Evolutionary conservation across 768 basidiomycete genomes (phyloP).

Genomic region (Calvatia gigantea): DNA sequence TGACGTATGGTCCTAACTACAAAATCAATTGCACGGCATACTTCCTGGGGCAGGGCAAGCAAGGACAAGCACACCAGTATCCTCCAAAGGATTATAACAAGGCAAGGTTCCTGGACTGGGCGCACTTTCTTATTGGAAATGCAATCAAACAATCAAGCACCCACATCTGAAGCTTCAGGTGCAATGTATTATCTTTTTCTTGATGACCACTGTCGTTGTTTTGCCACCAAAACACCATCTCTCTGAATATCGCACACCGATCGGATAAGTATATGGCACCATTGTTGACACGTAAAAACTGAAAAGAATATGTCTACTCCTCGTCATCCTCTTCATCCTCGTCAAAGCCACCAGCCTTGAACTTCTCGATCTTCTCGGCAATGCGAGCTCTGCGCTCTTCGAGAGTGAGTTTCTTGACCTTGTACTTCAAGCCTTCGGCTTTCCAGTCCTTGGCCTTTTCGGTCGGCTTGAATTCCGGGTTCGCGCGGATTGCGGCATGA

Average conservation of each 20-base stretch:
- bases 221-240: not conserved
- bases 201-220: not conserved
- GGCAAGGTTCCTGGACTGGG: constrained; percentile 49
- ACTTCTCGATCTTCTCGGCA: constrained; percentile 85
- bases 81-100: constrained; percentile 27
- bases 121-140: constrained; percentile 42
- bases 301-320: constrained; percentile 43
- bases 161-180: not conserved
- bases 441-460: constrained; percentile 94
- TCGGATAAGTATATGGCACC: constrained; percentile 1
- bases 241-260: not conserved
- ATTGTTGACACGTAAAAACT: not conserved
- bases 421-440: constrained; percentile 74
- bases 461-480: constrained; percentile 85
- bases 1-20: constrained; percentile 49
- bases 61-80: constrained; percentile 39
- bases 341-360: constrained; percentile 66
- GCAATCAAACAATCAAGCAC: constrained; percentile 21
- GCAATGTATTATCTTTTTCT: constrained; percentile 3
- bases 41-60: constrained; percentile 39
- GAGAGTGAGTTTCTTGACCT: constrained; percentile 61
- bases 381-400: constrained; percentile 80
- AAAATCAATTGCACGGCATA: constrained; percentile 58
- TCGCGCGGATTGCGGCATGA: constrained; percentile 93
- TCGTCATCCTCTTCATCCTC: constrained; percentile 60